Conservation (phyloP, 345 rosid species). For the Barbarea vulgaris region DNA sequence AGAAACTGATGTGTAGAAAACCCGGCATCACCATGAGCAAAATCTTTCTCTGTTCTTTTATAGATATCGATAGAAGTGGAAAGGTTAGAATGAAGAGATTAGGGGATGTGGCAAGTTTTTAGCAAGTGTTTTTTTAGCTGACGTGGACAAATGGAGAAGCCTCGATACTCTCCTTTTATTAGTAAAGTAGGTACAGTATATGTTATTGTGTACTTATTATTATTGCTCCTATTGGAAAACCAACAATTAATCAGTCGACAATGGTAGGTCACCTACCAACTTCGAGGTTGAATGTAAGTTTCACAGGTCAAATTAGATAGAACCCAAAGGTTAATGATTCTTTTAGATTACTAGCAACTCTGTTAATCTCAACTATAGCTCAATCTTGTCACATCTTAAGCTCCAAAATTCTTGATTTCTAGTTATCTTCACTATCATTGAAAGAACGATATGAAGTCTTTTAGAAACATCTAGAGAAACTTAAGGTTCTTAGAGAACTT, state of each 20-base stretch:
- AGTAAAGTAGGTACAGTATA: not conserved
- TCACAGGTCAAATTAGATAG: not conserved
- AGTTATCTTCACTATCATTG: not conserved
- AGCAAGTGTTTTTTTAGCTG: no score
- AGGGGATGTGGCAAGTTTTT: no score
- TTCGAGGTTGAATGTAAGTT: not conserved
- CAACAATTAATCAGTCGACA: not conserved
- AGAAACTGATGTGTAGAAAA: no score
- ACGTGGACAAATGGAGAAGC: no score
- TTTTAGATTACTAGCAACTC: not conserved
- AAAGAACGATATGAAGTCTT: not conserved
- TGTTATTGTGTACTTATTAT: not conserved
- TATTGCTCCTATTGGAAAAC: not conserved
- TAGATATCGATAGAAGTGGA: no score
- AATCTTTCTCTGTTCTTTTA: no score
- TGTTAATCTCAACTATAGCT: not conserved
- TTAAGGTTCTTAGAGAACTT: not conserved
- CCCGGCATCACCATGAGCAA: no score
- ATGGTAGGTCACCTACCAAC: not conserved
- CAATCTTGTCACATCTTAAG: not conserved
- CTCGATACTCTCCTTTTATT: no score
- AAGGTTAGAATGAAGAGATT: no score
- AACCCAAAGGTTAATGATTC: not conserved
- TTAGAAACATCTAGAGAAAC: not conserved
- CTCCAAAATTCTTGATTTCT: not conserved